Conservation (phyloP, 306 rosid genomes). For the Trifolium subterraneum region DNA sequence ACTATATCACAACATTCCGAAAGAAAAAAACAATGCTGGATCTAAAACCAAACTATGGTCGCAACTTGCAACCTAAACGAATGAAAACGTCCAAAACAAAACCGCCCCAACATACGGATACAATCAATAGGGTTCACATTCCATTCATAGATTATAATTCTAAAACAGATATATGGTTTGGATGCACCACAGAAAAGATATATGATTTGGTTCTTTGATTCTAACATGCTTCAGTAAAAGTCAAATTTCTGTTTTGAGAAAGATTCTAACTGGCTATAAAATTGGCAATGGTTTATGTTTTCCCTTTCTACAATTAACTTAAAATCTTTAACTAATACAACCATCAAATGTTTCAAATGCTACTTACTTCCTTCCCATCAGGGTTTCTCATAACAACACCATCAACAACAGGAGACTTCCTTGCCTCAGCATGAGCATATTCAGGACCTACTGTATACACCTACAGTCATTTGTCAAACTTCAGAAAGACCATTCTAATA, state of each 20-base stretch:
- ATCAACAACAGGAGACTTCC: constrained; percentile 99
- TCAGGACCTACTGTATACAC: constrained; percentile 98
- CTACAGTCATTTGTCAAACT: constrained; percentile 55
- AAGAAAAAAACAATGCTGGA: neutral
- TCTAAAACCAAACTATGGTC: neutral
- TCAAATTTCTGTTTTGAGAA: no score
- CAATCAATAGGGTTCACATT: no score
- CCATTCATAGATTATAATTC: neutral
- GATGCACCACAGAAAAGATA: neutral
- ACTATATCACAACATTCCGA: neutral
- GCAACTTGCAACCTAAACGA: neutral
- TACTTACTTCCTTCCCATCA: constrained; percentile 96
- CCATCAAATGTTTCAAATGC: neutral
- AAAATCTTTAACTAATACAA: constrained; percentile 1
- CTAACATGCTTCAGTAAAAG: neutral
- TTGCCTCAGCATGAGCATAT: constrained; percentile 99
- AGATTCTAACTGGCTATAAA: neutral
- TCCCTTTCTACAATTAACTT: neutral
- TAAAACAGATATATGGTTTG: neutral
- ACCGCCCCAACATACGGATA: no score
- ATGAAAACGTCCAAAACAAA: no score
- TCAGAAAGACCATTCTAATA: constrained; percentile 34
- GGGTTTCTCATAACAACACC: constrained; percentile 99
- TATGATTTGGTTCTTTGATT: neutral
- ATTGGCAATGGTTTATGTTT: neutral